Conservation (phyloP, 2,329 filamentous ascomycete species). For the Microsporum ferrugineum region DNA sequence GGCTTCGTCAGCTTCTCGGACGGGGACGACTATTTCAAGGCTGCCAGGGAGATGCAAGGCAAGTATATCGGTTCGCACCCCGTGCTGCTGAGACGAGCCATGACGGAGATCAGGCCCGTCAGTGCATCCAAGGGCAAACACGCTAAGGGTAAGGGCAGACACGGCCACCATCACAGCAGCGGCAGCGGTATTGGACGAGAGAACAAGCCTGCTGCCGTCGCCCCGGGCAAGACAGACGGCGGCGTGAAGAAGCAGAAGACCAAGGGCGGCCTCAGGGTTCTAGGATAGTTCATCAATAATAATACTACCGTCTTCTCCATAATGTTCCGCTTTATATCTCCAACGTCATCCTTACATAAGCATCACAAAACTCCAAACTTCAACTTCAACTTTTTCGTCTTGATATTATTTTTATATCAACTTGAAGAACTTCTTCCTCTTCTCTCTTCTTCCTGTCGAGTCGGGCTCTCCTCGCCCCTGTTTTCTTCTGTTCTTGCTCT, state of each 20-base stretch:
- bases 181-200: conserved; percentile 20
- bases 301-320: neutral
- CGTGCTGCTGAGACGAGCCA: conserved; percentile 73
- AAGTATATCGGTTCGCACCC: conserved; percentile 99
- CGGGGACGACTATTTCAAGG: conserved; percentile 91
- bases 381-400: conserved; percentile 4
- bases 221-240: conserved; percentile 30
- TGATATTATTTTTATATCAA: neutral
- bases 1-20: conserved; percentile 95
- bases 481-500: conserved; percentile 6
- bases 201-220: conserved; percentile 15
- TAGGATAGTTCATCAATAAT: conserved; percentile 24
- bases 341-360: conserved; percentile 1
- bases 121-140: conserved; percentile 55
- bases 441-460: conserved; percentile 7
- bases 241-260: conserved; percentile 38
- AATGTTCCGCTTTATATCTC: neutral
- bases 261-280: conserved; percentile 35
- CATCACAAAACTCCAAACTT: neutral
- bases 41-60: conserved; percentile 94
- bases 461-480: neutral
- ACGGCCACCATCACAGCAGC: conserved; percentile 22
- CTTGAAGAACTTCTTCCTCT: neutral
- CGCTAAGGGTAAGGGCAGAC: conserved; percentile 35
- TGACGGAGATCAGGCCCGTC: conserved; percentile 76